phyloP scores from a whole-genome alignment of 1,284 basidiomycete species.

The Ceratobasidium sp. region DNA sequence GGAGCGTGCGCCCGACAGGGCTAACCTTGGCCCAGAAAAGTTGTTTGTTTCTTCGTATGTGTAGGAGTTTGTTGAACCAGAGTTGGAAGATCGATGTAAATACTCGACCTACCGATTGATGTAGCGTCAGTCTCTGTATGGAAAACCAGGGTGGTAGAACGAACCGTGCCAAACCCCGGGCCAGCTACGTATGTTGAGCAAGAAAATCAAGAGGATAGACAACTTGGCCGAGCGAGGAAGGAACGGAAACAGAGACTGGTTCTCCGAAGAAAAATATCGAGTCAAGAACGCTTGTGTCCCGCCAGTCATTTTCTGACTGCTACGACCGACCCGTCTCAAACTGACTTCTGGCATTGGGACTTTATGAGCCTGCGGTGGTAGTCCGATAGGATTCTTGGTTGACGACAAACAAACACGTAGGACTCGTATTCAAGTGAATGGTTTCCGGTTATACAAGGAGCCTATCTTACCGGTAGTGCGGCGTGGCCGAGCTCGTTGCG shows the following conservation, averaged over 20 bases:
- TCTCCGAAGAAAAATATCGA: conserved; percentile 2
- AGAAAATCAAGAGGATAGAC: conserved; percentile 38
- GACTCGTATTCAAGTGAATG: background rate
- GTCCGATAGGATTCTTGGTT: too few relatives aligned
- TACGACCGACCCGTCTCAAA: background rate
- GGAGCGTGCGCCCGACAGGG: conserved; percentile 20
- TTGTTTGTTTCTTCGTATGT: background rate
- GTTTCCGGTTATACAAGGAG: conserved; percentile 6
- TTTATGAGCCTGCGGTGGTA: background rate
- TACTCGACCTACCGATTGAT: background rate
- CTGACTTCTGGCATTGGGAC: background rate
- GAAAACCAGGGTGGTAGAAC: background rate
- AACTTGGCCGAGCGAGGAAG: conserved; percentile 47
- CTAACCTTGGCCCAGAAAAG: conserved; percentile 19
- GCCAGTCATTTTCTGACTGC: background rate
- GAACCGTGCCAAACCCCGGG: conserved; percentile 47
- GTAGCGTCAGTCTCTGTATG: background rate
- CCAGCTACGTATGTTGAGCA: conserved; percentile 47
- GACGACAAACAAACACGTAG: background rate
- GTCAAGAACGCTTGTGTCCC: background rate
- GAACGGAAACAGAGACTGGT: conserved; percentile 46
- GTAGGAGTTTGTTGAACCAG: conserved; percentile 8
- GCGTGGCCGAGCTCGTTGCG: background rate
- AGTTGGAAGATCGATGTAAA: background rate
- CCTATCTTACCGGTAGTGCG: conserved; percentile 11